Evolutionary conservation across 1,284 basidiomycete species (phyloP).

Genomic region (Austroboletus olivaceoglutinosus): DNA sequence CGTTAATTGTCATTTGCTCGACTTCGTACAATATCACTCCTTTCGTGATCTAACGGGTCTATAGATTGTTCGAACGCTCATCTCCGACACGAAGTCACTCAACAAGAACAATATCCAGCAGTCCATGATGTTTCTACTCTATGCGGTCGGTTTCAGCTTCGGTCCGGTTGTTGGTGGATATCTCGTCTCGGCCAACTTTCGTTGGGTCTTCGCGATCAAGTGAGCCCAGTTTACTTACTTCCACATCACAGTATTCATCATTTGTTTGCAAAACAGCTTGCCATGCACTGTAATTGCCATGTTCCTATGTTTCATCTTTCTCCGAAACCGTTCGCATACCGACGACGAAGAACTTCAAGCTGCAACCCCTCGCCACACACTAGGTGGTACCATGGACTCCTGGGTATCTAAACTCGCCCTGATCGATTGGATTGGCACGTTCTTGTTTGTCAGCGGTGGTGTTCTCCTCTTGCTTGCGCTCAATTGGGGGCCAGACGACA

Average conservation of each 20-base stretch:
- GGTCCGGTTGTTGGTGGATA: slow-evolving; percentile 50
- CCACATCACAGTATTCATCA: not conserved
- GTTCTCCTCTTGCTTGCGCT: slow-evolving; percentile 40
- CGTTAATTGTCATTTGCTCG: not conserved
- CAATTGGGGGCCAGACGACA: slow-evolving; percentile 38
- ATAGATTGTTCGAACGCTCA: slow-evolving; percentile 44
- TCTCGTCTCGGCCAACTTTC: slow-evolving; percentile 40
- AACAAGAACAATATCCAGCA: slow-evolving; percentile 45
- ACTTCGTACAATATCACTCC: too few species aligned
- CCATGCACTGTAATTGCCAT: slow-evolving; percentile 36
- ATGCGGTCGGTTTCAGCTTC: slow-evolving; percentile 42
- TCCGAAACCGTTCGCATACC: slow-evolving; percentile 32
- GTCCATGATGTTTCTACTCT: slow-evolving; percentile 42
- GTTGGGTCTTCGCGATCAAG: slow-evolving; percentile 59
- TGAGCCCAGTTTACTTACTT: slow-evolving; percentile 19
- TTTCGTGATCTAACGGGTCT: not conserved
- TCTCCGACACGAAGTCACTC: slow-evolving; percentile 45
- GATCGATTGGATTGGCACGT: slow-evolving; percentile 48
- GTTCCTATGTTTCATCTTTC: slow-evolving; percentile 41
- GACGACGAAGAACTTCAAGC: slow-evolving; percentile 18
- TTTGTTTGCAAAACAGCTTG: slow-evolving; percentile 9
- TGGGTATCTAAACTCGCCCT: slow-evolving; percentile 36
- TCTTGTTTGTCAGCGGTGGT: slow-evolving; percentile 39
- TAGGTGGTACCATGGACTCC: slow-evolving; percentile 1
- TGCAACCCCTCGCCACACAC: not conserved